Evolutionary conservation across 495 filamentous ascomycete genomes (phyloP).

Genomic region (Aspergillus nanangensis): DNA sequence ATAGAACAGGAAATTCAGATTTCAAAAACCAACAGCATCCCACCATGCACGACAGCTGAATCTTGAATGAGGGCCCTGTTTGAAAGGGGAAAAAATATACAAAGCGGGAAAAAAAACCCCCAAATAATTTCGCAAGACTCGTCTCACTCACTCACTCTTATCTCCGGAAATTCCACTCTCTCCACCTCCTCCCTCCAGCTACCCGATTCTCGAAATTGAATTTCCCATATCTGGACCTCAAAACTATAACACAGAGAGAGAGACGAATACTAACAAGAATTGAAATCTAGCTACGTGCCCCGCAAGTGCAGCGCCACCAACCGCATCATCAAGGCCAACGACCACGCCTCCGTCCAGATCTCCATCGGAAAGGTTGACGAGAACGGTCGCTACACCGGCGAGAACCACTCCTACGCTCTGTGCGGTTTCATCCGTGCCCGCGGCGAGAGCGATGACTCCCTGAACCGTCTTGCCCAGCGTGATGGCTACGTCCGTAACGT

Average conservation of each 20-base stretch:
- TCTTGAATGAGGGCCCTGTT: too few relatives aligned
- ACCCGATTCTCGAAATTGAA: too few relatives aligned
- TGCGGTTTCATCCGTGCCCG: constrained; percentile 97
- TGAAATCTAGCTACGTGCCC: constrained; percentile 78
- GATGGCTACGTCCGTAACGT: constrained; percentile 96
- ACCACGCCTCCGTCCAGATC: constrained; percentile 90
- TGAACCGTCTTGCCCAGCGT: constrained; percentile 92
- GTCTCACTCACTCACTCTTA: too few relatives aligned
- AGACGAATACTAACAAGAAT: constrained; percentile 17
- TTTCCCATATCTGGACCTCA: background rate
- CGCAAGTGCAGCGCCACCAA: constrained; percentile 95
- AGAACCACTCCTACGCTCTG: constrained; percentile 95
- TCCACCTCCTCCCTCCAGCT: too few relatives aligned
- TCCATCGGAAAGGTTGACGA: constrained; percentile 91
- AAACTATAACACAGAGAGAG: too few relatives aligned
- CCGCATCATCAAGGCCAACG: constrained; percentile 99
- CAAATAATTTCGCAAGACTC: too few relatives aligned
- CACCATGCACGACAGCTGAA: too few relatives aligned
- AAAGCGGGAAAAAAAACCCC: background rate
- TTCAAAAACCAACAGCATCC: background rate
- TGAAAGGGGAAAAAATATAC: background rate
- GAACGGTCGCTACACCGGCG: constrained; percentile 91
- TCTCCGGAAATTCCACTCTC: too few relatives aligned
- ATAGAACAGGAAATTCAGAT: background rate
- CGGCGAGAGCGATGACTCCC: constrained; percentile 93